These are phyloP conservation scores for Colletotrichum sansevieriae DNA, from an alignment of 2,329 filamentous ascomycete genomes.

Conservation along the genomic window DNA sequence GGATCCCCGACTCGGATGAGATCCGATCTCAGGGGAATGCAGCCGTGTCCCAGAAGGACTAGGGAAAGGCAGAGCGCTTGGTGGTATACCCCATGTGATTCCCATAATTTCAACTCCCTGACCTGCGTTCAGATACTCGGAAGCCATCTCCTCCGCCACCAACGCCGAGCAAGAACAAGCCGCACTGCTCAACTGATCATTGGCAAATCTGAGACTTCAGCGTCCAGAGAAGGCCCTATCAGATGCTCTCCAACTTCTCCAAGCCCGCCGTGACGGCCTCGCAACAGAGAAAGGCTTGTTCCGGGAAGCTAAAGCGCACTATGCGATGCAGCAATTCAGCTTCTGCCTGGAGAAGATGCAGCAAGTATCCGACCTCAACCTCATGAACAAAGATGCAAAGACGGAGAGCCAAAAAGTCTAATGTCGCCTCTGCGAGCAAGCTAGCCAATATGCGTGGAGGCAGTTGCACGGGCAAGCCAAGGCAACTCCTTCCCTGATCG, in stretches of 20 bases:
- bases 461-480: constrained; percentile 53
- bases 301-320: constrained; percentile 59
- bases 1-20: constrained; percentile 38
- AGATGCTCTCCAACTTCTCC: constrained; percentile 45
- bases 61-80: constrained; percentile 48
- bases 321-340: constrained; percentile 55
- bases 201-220: constrained; percentile 49
- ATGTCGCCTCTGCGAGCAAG: constrained; percentile 53
- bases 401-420: constrained; percentile 48
- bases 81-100: too few relatives aligned
- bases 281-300: constrained; percentile 59
- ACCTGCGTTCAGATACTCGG: constrained; percentile 51
- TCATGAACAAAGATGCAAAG: constrained; percentile 50
- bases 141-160: constrained; percentile 49
- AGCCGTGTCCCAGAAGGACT: constrained; percentile 45
- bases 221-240: constrained; percentile 48
- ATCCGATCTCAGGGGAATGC: constrained; percentile 52
- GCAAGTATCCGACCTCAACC: constrained; percentile 49
- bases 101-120: neutral
- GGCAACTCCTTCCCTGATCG: constrained; percentile 56
- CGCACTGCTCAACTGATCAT: constrained; percentile 53
- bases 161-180: constrained; percentile 52
- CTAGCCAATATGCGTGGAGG: constrained; percentile 56
- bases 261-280: constrained; percentile 31
- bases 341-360: constrained; percentile 53